These are phyloP conservation scores for Podochytrium sp. DNA, from an alignment of 192 early-diverging fungal species.

Conservation along the genomic window DNA sequence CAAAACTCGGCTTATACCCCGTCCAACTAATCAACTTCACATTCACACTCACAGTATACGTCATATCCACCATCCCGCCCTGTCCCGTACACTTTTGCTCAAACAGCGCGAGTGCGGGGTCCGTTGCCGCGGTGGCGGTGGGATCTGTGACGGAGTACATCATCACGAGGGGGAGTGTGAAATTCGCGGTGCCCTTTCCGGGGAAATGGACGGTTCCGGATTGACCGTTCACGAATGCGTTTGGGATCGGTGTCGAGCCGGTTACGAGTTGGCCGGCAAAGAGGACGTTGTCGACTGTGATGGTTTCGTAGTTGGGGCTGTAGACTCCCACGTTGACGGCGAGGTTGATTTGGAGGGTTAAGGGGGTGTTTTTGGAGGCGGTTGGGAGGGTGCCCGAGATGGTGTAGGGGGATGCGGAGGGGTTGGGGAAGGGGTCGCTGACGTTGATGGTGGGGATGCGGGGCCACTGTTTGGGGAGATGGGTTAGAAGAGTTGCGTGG, in stretches of 20 bases:
- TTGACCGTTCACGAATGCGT: not conserved
- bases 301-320: not conserved
- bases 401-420: not conserved
- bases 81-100: not conserved
- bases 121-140: not conserved
- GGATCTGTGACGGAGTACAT: not conserved
- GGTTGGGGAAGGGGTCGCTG: not conserved
- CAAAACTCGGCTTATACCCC: constrained; percentile 15
- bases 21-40: constrained; percentile 10
- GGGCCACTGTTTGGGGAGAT: constrained; percentile 16
- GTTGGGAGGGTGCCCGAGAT: not conserved
- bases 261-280: not conserved
- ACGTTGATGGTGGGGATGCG: not conserved
- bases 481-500: too few species aligned
- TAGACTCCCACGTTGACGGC: constrained; percentile 2
- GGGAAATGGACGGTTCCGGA: not conserved
- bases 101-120: not conserved
- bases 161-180: constrained; percentile 2
- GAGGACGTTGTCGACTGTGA: not conserved
- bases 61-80: not conserved
- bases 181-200: not conserved
- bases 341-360: not conserved
- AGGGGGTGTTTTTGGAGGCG: not conserved
- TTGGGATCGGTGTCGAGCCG: not conserved
- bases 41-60: constrained; percentile 19